These are phyloP conservation scores for Coemansia sp. DNA, from an alignment of 192 early-diverging fungal genomes.

Conservation along the genomic window DNA sequence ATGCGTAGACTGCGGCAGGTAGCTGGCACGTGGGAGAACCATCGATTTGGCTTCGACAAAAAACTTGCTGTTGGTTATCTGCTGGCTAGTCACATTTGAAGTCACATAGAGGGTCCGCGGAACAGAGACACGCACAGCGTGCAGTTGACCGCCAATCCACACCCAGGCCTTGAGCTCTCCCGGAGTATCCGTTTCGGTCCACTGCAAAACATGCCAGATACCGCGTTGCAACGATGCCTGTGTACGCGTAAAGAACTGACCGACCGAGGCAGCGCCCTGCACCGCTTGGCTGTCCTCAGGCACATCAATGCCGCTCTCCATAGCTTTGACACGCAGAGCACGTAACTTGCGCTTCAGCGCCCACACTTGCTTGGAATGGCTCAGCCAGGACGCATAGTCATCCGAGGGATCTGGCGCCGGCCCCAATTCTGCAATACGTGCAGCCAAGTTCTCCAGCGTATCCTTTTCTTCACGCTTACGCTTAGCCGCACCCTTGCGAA, in stretches of 20 bases:
- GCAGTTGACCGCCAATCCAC: constrained; percentile 63
- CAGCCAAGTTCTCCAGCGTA: constrained; percentile 43
- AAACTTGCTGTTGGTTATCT: constrained; percentile 37
- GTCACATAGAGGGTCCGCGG: constrained; percentile 86
- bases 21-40: constrained; percentile 66
- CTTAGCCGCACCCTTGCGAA: constrained; percentile 6
- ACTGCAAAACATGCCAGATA: constrained; percentile 84
- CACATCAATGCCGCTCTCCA: constrained; percentile 24
- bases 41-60: constrained; percentile 45
- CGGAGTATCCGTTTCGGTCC: constrained; percentile 73
- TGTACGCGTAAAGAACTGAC: constrained; percentile 67
- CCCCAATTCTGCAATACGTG: constrained; percentile 37
- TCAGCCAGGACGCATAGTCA: constrained; percentile 74
- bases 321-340: constrained; percentile 41
- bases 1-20: constrained; percentile 59
- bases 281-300: not conserved
- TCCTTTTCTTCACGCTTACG: constrained; percentile 14
- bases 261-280: constrained; percentile 2
- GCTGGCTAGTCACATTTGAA: constrained; percentile 56
- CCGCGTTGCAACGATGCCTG: constrained; percentile 60
- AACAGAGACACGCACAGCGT: constrained; percentile 68
- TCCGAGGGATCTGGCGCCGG: constrained; percentile 61
- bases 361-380: constrained; percentile 76
- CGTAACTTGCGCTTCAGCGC: constrained; percentile 56
- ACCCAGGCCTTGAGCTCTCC: constrained; percentile 92